Evolutionary conservation across 257 asterid species (phyloP).

Genomic region (Asclepias syriaca): DNA sequence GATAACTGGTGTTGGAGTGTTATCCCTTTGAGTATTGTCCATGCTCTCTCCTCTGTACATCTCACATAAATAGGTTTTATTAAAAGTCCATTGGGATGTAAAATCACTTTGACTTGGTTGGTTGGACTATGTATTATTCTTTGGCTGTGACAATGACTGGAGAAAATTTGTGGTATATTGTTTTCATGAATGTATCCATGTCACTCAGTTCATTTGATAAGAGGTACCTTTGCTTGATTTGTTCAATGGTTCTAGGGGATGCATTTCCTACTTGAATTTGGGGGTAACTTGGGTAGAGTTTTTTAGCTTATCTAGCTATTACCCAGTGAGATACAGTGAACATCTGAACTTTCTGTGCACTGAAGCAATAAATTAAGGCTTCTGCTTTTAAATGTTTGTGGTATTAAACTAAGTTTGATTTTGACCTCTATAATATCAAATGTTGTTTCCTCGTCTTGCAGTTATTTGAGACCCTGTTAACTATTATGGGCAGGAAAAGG

Average conservation of each 20-base stretch:
- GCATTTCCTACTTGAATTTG: background rate
- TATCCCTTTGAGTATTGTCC: background rate
- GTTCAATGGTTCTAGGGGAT: background rate
- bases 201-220: background rate
- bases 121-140: background rate
- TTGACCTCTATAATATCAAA: background rate
- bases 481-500: slow-evolving; percentile 70
- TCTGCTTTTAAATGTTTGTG: background rate
- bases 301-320: background rate
- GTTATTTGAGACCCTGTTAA: slow-evolving; percentile 83
- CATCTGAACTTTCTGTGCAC: background rate
- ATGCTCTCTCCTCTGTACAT: background rate
- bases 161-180: background rate
- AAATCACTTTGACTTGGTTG: background rate
- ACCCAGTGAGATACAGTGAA: background rate
- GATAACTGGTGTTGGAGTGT: background rate
- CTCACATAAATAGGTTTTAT: background rate
- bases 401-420: background rate
- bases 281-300: background rate
- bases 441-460: slow-evolving; percentile 33
- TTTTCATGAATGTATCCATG: background rate
- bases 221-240: background rate
- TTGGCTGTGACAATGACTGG: background rate
- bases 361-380: background rate
- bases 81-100: background rate